These are phyloP conservation scores for Ulota crispa DNA, from an alignment of 225 moss, liverwort and hornwort species.

Conservation along the genomic window DNA sequence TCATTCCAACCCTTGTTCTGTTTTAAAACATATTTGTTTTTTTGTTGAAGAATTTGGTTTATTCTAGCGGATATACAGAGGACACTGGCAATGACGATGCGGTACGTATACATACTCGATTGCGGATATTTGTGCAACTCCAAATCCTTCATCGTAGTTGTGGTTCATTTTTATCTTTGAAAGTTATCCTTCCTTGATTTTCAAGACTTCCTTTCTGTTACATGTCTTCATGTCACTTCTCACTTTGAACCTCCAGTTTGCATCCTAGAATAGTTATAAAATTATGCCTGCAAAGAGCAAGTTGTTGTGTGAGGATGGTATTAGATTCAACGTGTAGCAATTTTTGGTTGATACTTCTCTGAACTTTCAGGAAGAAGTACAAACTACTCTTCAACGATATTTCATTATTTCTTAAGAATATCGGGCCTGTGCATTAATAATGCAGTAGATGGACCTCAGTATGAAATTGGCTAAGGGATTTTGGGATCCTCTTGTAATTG, in stretches of 20 bases:
- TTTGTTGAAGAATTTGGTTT: background rate
- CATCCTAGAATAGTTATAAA: background rate
- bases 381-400: background rate
- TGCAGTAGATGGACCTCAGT: background rate
- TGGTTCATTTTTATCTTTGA: background rate
- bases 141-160: background rate
- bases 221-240: background rate
- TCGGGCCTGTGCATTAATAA: background rate
- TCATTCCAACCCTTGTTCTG: no score
- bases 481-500: no score
- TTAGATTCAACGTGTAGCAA: background rate
- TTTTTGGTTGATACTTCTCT: no score
- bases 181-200: no score
- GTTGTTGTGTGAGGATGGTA: background rate
- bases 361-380: background rate
- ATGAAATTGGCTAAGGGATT: background rate
- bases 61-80: background rate
- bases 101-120: background rate
- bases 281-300: background rate
- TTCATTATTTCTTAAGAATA: background rate
- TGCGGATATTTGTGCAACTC: background rate
- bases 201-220: no score
- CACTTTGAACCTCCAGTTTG: background rate
- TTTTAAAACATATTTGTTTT: background rate
- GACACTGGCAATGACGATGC: background rate